These are phyloP conservation scores for Podosphaera fusca DNA, from an alignment of 2,329 filamentous ascomycete genomes.

Conservation along the genomic window DNA sequence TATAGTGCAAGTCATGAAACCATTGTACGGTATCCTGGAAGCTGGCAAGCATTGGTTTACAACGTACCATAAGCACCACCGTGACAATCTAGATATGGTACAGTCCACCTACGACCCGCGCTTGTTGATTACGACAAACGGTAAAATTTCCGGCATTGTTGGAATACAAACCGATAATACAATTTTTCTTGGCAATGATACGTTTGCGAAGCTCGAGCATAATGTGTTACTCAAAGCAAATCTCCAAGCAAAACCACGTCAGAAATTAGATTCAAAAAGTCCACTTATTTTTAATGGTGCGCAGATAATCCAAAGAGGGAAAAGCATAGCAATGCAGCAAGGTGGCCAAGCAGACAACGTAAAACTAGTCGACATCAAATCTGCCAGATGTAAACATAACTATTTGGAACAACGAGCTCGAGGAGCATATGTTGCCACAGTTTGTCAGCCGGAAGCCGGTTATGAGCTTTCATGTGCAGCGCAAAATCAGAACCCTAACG, in stretches of 20 bases:
- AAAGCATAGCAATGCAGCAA: neutral
- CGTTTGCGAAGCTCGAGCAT: neutral
- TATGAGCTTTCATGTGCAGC: neutral
- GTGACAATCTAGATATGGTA: too few relatives aligned
- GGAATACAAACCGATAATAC: neutral
- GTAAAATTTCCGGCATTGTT: neutral
- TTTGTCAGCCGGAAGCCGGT: too few relatives aligned
- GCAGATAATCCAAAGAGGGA: neutral
- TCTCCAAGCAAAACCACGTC: neutral
- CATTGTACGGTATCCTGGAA: too few relatives aligned
- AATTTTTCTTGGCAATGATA: neutral
- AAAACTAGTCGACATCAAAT: neutral
- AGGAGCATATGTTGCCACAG: too few relatives aligned
- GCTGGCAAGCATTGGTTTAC: too few relatives aligned
- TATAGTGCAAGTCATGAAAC: too few relatives aligned
- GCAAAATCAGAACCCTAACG: neutral
- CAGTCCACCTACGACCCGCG: too few relatives aligned
- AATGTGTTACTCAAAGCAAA: neutral
- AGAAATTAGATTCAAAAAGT: neutral
- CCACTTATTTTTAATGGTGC: neutral
- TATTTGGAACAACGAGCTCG: neutral
- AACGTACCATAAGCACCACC: too few relatives aligned
- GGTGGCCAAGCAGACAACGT: neutral
- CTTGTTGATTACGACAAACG: too few relatives aligned
- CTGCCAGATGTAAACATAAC: neutral